Evolutionary conservation across 116 monocot species (phyloP).

Genomic region (Posidonia oceanica): DNA sequence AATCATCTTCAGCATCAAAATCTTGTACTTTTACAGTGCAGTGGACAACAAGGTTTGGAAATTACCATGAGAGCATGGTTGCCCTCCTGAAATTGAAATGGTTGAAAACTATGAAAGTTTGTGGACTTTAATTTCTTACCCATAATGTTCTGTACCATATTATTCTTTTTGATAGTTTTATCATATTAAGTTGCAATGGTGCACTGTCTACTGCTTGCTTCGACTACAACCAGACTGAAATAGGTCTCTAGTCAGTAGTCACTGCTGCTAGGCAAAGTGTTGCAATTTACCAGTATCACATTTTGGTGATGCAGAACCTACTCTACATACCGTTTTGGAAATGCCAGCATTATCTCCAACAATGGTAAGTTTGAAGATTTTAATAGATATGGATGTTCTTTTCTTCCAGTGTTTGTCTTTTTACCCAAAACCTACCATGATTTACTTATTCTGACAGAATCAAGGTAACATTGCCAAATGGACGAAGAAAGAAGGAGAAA

Average conservation of each 20-base stretch:
- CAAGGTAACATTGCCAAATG: conserved; percentile 98
- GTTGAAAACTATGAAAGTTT: too few species aligned
- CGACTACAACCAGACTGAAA: background rate
- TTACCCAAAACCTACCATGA: background rate
- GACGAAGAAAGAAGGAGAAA: conserved; percentile 98
- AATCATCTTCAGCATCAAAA: too few species aligned
- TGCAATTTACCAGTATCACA: background rate
- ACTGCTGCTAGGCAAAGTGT: background rate
- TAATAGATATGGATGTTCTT: background rate
- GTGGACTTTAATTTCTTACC: too few species aligned
- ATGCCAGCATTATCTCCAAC: conserved; percentile 99
- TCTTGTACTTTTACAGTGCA: too few species aligned
- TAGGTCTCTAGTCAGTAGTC: background rate
- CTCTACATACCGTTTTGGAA: conserved; percentile 61
- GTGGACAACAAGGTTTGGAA: too few species aligned
- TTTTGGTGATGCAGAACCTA: conserved; percentile 28
- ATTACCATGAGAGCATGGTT: too few species aligned
- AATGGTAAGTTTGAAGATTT: conserved; percentile 43
- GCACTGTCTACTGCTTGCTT: too few species aligned
- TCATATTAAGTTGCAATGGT: too few species aligned
- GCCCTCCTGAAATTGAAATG: too few species aligned
- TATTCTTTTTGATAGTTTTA: too few species aligned
- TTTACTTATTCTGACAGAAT: conserved; percentile 37
- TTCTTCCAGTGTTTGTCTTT: background rate
- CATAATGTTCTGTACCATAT: too few species aligned